A percentile compares a stretch with the other conserved stretches of the same genome.
These are phyloP conservation scores for Yamadazyma sp. DNA, from an alignment of 805 yeast genomes.

Conservation along the genomic window DNA sequence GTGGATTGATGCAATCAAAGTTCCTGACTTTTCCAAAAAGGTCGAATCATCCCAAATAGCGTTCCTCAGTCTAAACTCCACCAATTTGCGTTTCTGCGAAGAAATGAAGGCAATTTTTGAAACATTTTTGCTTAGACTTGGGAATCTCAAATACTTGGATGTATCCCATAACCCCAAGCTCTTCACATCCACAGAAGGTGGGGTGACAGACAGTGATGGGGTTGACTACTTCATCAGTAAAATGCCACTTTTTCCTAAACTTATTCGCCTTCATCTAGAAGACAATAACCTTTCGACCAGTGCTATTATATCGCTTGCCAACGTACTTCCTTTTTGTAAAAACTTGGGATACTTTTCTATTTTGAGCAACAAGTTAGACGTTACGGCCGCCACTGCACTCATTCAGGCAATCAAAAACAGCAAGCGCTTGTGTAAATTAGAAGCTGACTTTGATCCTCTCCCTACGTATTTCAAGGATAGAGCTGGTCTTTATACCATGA, in stretches of 20 bases:
- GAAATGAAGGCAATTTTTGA: conserved; percentile 50
- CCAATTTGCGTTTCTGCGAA: conserved; percentile 54
- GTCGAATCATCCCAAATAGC: conserved; percentile 27
- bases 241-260: conserved; percentile 64
- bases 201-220: neutral
- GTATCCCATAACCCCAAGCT: conserved; percentile 66
- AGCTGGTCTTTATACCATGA: conserved; percentile 77
- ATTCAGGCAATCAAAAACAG: conserved; percentile 70
- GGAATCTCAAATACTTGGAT: conserved; percentile 69
- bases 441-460: conserved; percentile 60
- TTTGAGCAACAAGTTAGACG: conserved; percentile 59
- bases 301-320: conserved; percentile 60
- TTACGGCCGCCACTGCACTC: conserved; percentile 61
- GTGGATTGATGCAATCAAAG: conserved; percentile 31
- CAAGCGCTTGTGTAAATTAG: conserved; percentile 62
- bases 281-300: conserved; percentile 57
- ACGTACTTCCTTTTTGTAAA: conserved; percentile 67
- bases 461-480: conserved; percentile 65
- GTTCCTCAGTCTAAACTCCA: conserved; percentile 64
- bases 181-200: conserved; percentile 31
- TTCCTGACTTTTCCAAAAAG: conserved; percentile 19
- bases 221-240: conserved; percentile 46
- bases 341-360: conserved; percentile 68
- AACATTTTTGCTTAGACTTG: conserved; percentile 50
- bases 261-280: conserved; percentile 72